Conservation (phyloP, 139 green algal genomes). For the Tetradesmus lagerheimii region DNA sequence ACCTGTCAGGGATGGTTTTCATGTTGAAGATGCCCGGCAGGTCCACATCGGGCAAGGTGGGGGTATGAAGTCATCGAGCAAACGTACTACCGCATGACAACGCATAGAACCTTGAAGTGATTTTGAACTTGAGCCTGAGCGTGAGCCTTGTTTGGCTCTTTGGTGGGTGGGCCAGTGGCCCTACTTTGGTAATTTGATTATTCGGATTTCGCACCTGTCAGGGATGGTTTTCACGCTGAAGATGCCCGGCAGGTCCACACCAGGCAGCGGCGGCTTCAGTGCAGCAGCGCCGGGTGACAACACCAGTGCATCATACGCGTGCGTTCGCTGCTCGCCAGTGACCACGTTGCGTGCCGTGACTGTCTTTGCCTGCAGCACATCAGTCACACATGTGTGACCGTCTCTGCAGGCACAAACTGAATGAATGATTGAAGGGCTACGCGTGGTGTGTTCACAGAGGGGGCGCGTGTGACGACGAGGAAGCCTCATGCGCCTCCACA, state of each 20-base stretch:
- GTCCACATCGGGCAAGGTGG: slow-evolving; percentile 67
- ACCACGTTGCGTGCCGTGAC: slow-evolving; percentile 36
- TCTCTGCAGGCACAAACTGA: too few relatives aligned
- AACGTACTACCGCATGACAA: too few relatives aligned
- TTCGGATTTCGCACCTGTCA: slow-evolving; percentile 37
- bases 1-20: slow-evolving; percentile 65
- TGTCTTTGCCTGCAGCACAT: slow-evolving; percentile 28
- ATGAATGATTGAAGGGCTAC: too few relatives aligned
- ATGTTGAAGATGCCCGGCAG: slow-evolving; percentile 65
- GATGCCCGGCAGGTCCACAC: slow-evolving; percentile 67
- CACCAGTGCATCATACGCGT: slow-evolving; percentile 65
- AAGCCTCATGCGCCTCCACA: too few relatives aligned
- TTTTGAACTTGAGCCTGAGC: too few relatives aligned
- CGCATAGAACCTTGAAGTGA: too few relatives aligned
- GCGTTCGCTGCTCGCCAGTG: slow-evolving; percentile 6
- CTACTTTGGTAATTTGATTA: too few relatives aligned
- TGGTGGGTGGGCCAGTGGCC: too few relatives aligned
- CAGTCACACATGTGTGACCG: neutral
- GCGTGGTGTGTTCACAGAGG: too few relatives aligned
- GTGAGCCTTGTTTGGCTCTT: too few relatives aligned
- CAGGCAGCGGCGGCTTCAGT: slow-evolving; percentile 62
- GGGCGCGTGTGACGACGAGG: too few relatives aligned
- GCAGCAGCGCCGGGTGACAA: slow-evolving; percentile 59
- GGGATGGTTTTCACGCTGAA: slow-evolving; percentile 64
- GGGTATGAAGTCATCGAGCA: too few relatives aligned